Base-by-base conservation (phyloP, 441 rosid species). In the Bocquillonia castaneifolia region DNA sequence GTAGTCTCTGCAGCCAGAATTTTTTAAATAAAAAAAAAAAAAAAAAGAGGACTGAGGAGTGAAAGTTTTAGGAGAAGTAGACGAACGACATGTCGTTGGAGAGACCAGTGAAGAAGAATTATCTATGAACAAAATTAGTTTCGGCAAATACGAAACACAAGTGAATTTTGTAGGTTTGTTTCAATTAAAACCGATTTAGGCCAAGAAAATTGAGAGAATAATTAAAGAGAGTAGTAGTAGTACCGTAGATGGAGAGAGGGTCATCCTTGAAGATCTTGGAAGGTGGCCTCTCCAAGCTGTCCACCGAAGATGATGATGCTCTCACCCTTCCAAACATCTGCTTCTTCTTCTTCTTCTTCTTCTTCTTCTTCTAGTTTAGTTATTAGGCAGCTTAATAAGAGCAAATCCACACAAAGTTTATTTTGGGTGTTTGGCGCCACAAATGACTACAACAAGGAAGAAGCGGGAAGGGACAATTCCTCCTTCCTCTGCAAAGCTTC, bases 241-340 rank as follows among this genome's bases (percentile, higher is more conserved):
- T 57, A 92, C 93, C 96, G 80, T 85, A 92, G 69, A 92, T 66
- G 72, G 96, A 92, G 81, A 92, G 85, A 71, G 86, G 82, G 77
- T 92, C 95, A 74, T 83, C 88, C 75, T 87, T 92, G 83, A 88
- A 77, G 75, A 87, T 75, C 82, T 92, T 90, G 50, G 92, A 72
- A 37, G 92, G 82, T 7, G 79, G 80, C 59, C 84, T 77, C 71
- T 86, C 91, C 68, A 88, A 66, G 69, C 70, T 42, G 18, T 86
- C 93, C 18, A 76, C 77, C 40, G 97, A 68, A 4, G 93, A 79
- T 10, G 88, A 85, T n/a, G 93, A 72, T 26, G 81, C 76, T 72
- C 98, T 85, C 61, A 92, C 73, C 76, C 90, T 87, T 14, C 96
- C 93, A 10, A 87, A 85, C 98, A 92, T 86, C 48, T 32, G 37